Conservation (phyloP, 192 early-diverging fungal species). For the Borealophlyctis nickersoniae region DNA sequence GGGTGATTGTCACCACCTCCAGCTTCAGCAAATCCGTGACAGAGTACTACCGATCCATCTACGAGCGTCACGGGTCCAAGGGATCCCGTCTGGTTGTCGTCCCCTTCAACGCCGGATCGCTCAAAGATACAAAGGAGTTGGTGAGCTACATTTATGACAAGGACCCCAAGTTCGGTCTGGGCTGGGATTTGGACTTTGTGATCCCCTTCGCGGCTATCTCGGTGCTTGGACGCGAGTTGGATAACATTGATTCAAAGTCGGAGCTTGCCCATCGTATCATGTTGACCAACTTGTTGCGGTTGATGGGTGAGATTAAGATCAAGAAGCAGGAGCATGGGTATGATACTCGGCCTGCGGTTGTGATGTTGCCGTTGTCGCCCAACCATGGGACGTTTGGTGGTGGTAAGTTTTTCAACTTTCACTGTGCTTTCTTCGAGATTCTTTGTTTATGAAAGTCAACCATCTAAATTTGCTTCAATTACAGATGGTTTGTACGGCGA, state of each 20-base stretch:
- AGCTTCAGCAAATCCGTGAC: constrained; percentile 75
- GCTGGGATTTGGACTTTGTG: constrained; percentile 93
- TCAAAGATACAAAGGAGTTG: constrained; percentile 75
- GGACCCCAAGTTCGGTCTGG: constrained; percentile 68
- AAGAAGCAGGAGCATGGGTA: constrained; percentile 73
- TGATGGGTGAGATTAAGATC: constrained; percentile 81
- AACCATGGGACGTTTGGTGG: constrained; percentile 95
- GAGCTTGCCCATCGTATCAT: constrained; percentile 92
- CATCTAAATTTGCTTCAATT: too few species aligned
- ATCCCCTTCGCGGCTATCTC: constrained; percentile 94
- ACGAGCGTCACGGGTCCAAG: constrained; percentile 83
- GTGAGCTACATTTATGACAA: constrained; percentile 85
- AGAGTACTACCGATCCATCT: constrained; percentile 85
- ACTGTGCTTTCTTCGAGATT: constrained; percentile 3
- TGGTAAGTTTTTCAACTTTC: constrained; percentile 20
- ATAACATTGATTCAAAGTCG: constrained; percentile 77
- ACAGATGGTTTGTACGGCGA: constrained; percentile 88
- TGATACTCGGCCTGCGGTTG: constrained; percentile 83
- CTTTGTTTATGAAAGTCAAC: not conserved
- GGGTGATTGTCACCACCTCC: constrained; percentile 89
- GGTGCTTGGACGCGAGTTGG: constrained; percentile 82
- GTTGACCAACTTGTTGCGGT: constrained; percentile 87
- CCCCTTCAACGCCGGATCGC: constrained; percentile 91
- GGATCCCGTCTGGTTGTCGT: constrained; percentile 82
- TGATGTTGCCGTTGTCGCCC: constrained; percentile 87